phyloP scores from a whole-genome alignment of 257 asterid species.

The Apocynum venetum region DNA sequence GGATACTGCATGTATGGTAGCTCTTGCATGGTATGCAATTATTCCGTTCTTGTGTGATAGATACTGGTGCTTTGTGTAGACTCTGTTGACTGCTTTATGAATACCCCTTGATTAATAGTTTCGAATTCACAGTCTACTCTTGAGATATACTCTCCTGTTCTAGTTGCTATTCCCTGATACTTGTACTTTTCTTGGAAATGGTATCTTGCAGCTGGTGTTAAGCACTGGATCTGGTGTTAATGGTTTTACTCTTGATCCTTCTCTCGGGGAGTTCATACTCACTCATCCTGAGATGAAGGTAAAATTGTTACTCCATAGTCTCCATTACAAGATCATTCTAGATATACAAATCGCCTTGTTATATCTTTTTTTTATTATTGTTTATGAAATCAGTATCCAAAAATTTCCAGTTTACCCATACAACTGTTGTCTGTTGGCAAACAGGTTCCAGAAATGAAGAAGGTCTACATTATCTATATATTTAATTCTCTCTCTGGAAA shows the following conservation, averaged over 20 bases:
- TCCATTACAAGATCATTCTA: not conserved
- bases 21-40: conserved; percentile 75
- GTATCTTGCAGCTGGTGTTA: conserved; percentile 55
- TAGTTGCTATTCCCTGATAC: not conserved
- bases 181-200: conserved; percentile 1
- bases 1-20: conserved; percentile 99
- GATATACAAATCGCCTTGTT: not conserved
- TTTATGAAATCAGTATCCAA: not conserved
- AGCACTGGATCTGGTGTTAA: conserved; percentile 91
- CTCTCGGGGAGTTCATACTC: conserved; percentile 93
- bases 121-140: not conserved
- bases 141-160: not conserved
- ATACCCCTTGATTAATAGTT: not conserved
- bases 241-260: conserved; percentile 96
- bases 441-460: not conserved
- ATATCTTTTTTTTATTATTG: not conserved
- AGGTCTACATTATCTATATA: not conserved
- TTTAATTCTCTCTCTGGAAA: not conserved
- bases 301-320: conserved; percentile 5
- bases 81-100: not conserved
- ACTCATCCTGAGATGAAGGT: conserved; percentile 98
- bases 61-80: not conserved
- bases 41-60: not conserved
- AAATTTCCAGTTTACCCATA: not conserved
- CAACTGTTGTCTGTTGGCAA: not conserved